Evolutionary conservation across 345 rosid genomes (phyloP).

Genomic region (Adansonia digitata): DNA sequence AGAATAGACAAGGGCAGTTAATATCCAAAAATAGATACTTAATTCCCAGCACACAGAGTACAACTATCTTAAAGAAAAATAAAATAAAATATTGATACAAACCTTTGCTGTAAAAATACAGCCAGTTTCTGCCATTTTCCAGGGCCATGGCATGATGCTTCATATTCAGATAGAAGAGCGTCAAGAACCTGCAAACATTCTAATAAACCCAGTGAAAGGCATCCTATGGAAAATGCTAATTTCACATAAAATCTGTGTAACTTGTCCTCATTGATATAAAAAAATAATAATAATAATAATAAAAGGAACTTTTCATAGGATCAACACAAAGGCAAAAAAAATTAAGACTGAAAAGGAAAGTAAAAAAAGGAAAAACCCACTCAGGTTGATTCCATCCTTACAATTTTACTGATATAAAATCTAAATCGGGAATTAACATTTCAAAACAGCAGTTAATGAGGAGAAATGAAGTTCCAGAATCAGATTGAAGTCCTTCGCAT

Average conservation of each 20-base stretch:
- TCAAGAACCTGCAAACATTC: slow-evolving; percentile 66
- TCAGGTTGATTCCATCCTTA: not conserved
- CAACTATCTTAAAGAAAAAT: not conserved
- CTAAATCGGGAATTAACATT: not conserved
- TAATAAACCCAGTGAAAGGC: not conserved
- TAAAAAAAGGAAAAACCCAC: not conserved
- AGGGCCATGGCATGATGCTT: slow-evolving; percentile 73
- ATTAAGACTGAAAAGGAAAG: not conserved
- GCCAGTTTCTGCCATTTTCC: slow-evolving; percentile 93
- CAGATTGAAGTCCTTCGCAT: not conserved
- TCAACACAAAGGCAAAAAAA: not conserved
- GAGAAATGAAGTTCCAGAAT: not conserved
- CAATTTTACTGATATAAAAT: not conserved
- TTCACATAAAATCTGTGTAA: not conserved
- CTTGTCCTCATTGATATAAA: not conserved
- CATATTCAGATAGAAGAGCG: slow-evolving; percentile 69
- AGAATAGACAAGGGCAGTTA: not conserved
- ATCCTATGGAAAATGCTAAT: not conserved
- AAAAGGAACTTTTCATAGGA: not conserved
- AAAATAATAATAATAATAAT: too few relatives aligned
- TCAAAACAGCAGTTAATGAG: not conserved
- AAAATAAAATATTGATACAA: not conserved
- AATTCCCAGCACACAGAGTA: not conserved
- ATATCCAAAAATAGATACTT: not conserved
- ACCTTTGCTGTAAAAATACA: slow-evolving; percentile 85